Conservation (phyloP, 192 early-diverging fungal genomes). For the Coemansia sp. region DNA sequence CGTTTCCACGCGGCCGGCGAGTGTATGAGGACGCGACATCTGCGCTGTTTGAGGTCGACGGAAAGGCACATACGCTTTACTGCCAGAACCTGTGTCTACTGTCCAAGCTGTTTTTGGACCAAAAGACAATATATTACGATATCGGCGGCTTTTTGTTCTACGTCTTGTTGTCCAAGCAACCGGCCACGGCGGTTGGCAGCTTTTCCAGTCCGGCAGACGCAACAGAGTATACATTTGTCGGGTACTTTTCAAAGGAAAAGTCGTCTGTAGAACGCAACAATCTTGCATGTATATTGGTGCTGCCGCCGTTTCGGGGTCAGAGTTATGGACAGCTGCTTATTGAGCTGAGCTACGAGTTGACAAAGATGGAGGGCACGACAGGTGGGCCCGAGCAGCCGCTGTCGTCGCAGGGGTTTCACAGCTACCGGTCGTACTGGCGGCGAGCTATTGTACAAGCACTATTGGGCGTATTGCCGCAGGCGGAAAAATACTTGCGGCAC, state of each 20-base stretch:
- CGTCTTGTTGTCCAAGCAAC: constrained; percentile 60
- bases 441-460: constrained; percentile 62
- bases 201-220: constrained; percentile 12
- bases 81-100: constrained; percentile 93
- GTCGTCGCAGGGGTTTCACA: constrained; percentile 76
- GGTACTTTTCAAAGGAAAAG: constrained; percentile 98
- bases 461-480: constrained; percentile 39
- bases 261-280: constrained; percentile 80
- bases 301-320: constrained; percentile 84
- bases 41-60: constrained; percentile 79
- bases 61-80: constrained; percentile 83
- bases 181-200: background rate
- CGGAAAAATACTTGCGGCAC: constrained; percentile 17
- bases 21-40: constrained; percentile 72
- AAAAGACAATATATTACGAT: constrained; percentile 96
- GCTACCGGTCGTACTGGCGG: constrained; percentile 84
- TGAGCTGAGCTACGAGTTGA: constrained; percentile 89
- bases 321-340: constrained; percentile 86
- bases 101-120: constrained; percentile 93
- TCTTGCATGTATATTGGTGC: constrained; percentile 84
- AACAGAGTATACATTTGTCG: constrained; percentile 67
- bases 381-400: constrained; percentile 89
- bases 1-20: constrained; percentile 78
- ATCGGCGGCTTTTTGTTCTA: constrained; percentile 94
- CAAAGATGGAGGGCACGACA: constrained; percentile 64